phyloP scores from a whole-genome alignment of 2,329 filamentous ascomycete genomes.

The Aurifilum marmelostoma region DNA sequence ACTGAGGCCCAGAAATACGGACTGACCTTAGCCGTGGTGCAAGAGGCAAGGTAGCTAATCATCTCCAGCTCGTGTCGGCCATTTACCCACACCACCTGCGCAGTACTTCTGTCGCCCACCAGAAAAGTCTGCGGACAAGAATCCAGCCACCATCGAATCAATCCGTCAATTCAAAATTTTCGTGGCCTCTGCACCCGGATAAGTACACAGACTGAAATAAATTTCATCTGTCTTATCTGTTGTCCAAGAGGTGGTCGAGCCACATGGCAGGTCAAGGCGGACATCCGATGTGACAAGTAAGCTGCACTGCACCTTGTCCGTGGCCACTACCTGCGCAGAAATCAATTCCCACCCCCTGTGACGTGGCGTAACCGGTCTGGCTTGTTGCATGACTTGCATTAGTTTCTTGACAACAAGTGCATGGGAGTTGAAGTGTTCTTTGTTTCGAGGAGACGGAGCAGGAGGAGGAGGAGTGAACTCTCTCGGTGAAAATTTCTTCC shows the following conservation, averaged over 20 bases:
- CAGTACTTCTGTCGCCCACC: constrained; percentile 10
- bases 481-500: not conserved
- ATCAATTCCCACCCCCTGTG: not conserved
- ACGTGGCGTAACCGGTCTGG: not conserved
- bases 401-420: not conserved
- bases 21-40: not conserved
- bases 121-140: not conserved
- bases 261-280: constrained; percentile 6
- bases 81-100: constrained; percentile 8
- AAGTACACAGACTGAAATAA: not conserved
- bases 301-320: not conserved
- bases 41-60: too few species aligned
- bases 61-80: not conserved
- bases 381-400: not conserved
- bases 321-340: not conserved
- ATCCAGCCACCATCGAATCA: constrained; percentile 9
- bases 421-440: not conserved
- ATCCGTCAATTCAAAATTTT: not conserved
- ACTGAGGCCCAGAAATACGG: constrained; percentile 2
- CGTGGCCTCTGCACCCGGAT: not conserved
- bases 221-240: not conserved
- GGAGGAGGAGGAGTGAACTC: not conserved
- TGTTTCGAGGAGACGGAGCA: not conserved
- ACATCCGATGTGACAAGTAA: not conserved
- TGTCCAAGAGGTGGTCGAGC: constrained; percentile 1